Conservation (phyloP, 2,329 filamentous ascomycete genomes). For the Neofusicoccum cordaticola region DNA sequence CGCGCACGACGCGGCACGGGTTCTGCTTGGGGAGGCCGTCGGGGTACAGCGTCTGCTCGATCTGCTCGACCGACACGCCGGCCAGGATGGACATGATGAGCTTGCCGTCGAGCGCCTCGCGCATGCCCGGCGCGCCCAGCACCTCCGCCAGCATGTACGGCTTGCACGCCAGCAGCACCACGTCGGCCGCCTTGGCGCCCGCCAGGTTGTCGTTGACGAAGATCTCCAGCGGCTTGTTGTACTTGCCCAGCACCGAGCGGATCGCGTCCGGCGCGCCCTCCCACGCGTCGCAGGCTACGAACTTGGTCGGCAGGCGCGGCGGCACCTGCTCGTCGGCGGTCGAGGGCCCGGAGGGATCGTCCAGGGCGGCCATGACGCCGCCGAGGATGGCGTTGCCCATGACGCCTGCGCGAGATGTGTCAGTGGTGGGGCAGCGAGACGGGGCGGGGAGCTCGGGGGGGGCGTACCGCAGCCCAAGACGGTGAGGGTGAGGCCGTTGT, state of each 20-base stretch:
- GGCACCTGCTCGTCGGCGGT: conserved; percentile 44
- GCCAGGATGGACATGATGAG: conserved; percentile 79
- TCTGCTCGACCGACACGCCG: conserved; percentile 68
- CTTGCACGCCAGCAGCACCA: conserved; percentile 78
- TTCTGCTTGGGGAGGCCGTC: conserved; percentile 49
- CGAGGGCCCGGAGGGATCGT: conserved; percentile 41
- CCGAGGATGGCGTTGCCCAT: conserved; percentile 83
- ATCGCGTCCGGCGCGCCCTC: conserved; percentile 68
- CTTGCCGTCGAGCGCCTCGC: conserved; percentile 72
- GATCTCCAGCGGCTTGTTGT: conserved; percentile 62
- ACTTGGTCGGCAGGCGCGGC: conserved; percentile 64
- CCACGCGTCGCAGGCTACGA: conserved; percentile 77
- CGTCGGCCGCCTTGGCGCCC: conserved; percentile 65
- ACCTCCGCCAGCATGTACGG: conserved; percentile 70
- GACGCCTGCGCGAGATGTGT: conserved; percentile 55
- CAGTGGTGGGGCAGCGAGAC: background rate
- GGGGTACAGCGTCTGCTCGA: conserved; percentile 62
- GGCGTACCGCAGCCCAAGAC: conserved; percentile 76
- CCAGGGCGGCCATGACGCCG: conserved; percentile 72
- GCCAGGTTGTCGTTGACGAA: conserved; percentile 69
- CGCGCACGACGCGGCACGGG: conserved; percentile 66
- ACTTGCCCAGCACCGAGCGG: conserved; percentile 61
- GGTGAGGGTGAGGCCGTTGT: conserved; percentile 64
- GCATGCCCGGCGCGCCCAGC: conserved; percentile 65
- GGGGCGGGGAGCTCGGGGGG: background rate